phyloP scores from a whole-genome alignment of 1,139 yeast genomes.

The Magnusiomyces starmeri region DNA sequence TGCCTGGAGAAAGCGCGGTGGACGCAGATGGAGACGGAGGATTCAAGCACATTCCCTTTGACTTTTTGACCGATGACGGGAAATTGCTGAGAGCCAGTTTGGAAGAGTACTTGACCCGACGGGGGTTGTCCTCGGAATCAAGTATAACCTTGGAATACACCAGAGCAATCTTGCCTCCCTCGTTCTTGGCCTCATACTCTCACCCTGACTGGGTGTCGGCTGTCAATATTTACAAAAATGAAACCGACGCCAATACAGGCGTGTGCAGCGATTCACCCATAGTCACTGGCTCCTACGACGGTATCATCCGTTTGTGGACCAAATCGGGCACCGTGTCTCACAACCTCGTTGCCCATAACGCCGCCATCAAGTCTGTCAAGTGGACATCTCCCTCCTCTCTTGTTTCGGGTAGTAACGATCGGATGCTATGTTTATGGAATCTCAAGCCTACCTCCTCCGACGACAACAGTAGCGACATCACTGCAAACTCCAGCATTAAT shows the following conservation, averaged over 20 bases:
- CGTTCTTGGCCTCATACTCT: constrained; percentile 76
- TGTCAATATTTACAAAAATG: constrained; percentile 41
- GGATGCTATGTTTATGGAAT: constrained; percentile 85
- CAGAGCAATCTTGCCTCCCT: constrained; percentile 88
- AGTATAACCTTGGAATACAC: constrained; percentile 80
- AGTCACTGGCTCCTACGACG: constrained; percentile 88
- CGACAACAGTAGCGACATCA: constrained; percentile 42
- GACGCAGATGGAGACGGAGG: constrained; percentile 26
- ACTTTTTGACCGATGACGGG: constrained; percentile 78
- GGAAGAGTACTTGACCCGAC: constrained; percentile 64
- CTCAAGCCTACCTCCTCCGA: constrained; percentile 42
- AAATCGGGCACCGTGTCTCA: constrained; percentile 75
- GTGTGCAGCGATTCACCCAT: constrained; percentile 39
- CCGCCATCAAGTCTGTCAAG: constrained; percentile 71
- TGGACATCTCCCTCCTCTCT: constrained; percentile 46
- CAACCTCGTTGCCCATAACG: constrained; percentile 82
- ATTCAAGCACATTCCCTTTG: constrained; percentile 70
- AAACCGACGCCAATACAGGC: constrained; percentile 20
- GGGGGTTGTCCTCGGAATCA: constrained; percentile 80
- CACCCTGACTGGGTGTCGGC: constrained; percentile 97
- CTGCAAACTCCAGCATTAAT: constrained; percentile 39
- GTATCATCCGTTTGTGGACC: constrained; percentile 85
- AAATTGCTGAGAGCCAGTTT: constrained; percentile 62
- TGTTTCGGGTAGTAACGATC: constrained; percentile 82
- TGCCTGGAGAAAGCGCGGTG: constrained; percentile 21